Percentiles rank a stretch among this genome's conserved stretches.
Conservation (phyloP, 257 asterid species). For the Solanum bulbocastanum region DNA sequence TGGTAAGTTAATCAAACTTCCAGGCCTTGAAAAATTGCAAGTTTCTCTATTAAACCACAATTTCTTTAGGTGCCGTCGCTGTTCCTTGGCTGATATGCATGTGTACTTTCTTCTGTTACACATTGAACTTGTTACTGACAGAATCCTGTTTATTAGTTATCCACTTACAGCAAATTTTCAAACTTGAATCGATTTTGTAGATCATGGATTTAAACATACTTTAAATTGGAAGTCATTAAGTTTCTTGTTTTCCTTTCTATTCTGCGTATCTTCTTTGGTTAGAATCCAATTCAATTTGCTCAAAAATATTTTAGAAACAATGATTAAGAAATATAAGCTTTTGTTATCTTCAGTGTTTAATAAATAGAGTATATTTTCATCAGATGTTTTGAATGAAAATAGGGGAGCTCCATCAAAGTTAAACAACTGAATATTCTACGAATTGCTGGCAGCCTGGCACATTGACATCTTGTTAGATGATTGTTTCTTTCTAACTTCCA, state of each 20-base stretch:
- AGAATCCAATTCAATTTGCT: not conserved
- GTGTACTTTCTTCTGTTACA: not conserved
- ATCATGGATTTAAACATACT: not conserved
- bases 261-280: not conserved
- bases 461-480: not conserved
- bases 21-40: not conserved
- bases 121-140: not conserved
- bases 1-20: slow-evolving; percentile 23
- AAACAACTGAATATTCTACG: not conserved
- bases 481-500: not conserved
- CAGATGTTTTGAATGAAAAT: not conserved
- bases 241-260: not conserved
- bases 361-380: not conserved
- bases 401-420: not conserved
- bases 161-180: not conserved
- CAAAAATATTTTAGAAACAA: not conserved
- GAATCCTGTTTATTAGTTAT: not conserved
- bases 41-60: not conserved
- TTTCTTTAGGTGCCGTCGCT: not conserved
- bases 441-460: not conserved
- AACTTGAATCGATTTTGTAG: not conserved
- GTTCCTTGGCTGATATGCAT: not conserved
- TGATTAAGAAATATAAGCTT: not conserved
- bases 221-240: not conserved
- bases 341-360: not conserved